phyloP scores from a whole-genome alignment of 2,329 filamentous ascomycete species.

The Arthrobotrys sinensis region DNA sequence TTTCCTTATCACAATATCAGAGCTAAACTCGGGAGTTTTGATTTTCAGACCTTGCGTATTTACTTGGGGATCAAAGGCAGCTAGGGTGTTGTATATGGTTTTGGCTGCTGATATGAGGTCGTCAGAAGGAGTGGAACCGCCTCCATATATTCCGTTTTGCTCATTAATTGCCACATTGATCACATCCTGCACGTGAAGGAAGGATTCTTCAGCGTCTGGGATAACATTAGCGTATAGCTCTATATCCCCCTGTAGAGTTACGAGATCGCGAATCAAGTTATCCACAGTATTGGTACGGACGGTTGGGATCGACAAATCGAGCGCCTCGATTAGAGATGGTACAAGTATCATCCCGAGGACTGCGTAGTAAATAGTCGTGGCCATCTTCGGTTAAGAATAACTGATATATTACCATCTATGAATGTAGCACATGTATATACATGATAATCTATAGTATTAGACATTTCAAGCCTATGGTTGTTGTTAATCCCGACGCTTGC shows the following conservation, averaged over 20 bases:
- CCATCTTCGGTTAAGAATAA: background rate
- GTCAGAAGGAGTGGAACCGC: background rate
- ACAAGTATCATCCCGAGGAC: background rate
- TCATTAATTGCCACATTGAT: constrained; percentile 14
- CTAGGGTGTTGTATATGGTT: constrained; percentile 1
- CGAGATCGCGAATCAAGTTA: constrained; percentile 2
- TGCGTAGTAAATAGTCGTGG: background rate
- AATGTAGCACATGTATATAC: too few relatives aligned
- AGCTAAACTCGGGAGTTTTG: background rate
- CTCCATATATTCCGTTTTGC: constrained; percentile 1
- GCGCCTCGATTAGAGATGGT: background rate
- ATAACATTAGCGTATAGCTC: background rate
- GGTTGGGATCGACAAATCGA: background rate
- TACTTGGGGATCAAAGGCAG: background rate
- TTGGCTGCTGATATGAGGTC: background rate
- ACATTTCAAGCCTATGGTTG: too few relatives aligned
- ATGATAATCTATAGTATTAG: too few relatives aligned
- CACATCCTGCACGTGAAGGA: constrained; percentile 4
- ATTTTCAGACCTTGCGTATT: background rate
- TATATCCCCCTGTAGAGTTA: constrained; percentile 2
- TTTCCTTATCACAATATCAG: background rate
- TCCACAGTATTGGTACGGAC: constrained; percentile 23
- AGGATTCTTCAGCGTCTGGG: background rate
- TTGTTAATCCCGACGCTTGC: too few relatives aligned
- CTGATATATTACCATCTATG: too few relatives aligned